A percentile compares a stretch with the other conserved stretches of the same genome.
Conservation (phyloP, 257 asterid genomes). For the Scutellaria minor region DNA sequence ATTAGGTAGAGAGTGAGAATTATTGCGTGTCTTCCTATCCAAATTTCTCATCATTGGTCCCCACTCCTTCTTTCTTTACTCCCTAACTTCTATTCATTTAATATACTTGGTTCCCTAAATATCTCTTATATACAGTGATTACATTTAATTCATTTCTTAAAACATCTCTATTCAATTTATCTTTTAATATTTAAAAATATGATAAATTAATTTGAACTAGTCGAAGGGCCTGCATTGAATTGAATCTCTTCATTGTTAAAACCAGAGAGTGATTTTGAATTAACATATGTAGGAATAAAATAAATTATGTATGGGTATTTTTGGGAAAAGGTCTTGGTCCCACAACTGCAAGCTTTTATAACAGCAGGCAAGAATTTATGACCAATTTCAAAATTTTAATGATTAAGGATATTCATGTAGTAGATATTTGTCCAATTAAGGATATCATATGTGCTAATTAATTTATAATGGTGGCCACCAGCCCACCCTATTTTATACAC, state of each 20-base stretch:
- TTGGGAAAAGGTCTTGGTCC: neutral
- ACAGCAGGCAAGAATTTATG: conserved; percentile 1
- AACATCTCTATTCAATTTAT: too few species aligned
- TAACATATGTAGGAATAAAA: neutral
- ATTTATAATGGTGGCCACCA: conserved; percentile 28
- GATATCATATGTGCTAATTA: neutral
- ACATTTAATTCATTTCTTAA: neutral
- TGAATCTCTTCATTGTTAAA: too few species aligned
- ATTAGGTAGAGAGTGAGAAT: neutral
- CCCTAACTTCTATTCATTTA: too few species aligned
- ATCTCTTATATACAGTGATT: too few species aligned
- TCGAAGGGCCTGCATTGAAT: too few species aligned
- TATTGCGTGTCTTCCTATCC: conserved; percentile 41
- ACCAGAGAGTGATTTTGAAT: neutral
- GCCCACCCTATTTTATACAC: neutral
- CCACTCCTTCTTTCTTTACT: neutral
- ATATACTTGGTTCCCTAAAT: too few species aligned
- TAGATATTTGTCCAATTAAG: neutral
- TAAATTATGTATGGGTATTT: neutral
- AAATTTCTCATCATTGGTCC: neutral
- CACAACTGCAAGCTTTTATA: conserved; percentile 18
- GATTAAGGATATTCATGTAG: conserved; percentile 14
- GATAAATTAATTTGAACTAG: too few species aligned
- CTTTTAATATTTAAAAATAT: too few species aligned
- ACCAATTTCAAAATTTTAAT: conserved; percentile 38